Evolutionary conservation across 2,329 filamentous ascomycete genomes (phyloP).

Genomic region (Diplodia sapinea): DNA sequence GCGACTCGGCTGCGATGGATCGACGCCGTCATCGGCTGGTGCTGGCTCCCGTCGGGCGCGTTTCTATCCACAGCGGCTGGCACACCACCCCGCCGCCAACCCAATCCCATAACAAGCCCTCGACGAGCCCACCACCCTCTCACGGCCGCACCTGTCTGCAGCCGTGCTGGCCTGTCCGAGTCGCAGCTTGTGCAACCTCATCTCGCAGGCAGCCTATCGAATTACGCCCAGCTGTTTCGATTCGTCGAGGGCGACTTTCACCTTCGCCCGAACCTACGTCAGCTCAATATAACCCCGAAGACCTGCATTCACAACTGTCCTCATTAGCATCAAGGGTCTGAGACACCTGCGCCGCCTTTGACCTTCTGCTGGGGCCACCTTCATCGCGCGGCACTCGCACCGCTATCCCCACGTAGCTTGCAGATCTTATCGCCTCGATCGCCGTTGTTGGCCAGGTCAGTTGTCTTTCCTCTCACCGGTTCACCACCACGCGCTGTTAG

Average conservation of each 20-base stretch:
- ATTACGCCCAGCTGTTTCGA: not conserved
- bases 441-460: conserved; percentile 21
- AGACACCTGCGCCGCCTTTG: conserved; percentile 18
- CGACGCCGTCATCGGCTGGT: conserved; percentile 5
- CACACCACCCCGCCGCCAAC: not conserved
- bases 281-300: conserved; percentile 1
- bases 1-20: not conserved
- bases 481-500: conserved; percentile 11
- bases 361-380: not conserved
- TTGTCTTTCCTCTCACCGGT: conserved; percentile 23
- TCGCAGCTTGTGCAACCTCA: conserved; percentile 5
- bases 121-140: not conserved
- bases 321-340: conserved; percentile 2
- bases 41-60: not conserved
- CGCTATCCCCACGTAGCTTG: conserved; percentile 26
- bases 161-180: conserved; percentile 3
- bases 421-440: conserved; percentile 29
- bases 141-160: not conserved
- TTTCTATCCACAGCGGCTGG: conserved; percentile 3
- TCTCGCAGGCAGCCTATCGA: not conserved
- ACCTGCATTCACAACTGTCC: not conserved
- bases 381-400: conserved; percentile 9
- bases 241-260: not conserved
- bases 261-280: not conserved
- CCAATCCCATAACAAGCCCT: conserved; percentile 1